Base-by-base conservation (phyloP, 2,329 filamentous ascomycete genomes). In the Zymoseptoria pseudotritici region DNA sequence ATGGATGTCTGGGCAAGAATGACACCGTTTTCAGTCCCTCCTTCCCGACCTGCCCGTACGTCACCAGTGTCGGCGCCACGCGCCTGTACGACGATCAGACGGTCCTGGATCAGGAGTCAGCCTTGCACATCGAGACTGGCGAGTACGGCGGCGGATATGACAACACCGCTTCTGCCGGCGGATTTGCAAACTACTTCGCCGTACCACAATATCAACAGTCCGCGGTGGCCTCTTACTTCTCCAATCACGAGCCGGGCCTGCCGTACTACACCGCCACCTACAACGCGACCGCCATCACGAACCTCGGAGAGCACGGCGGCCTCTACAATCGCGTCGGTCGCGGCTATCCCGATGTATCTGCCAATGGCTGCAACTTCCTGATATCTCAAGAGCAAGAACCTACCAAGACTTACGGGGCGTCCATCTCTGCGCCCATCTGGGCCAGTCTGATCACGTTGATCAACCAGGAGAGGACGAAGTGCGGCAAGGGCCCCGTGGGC, bases 41-140 rank as follows among this genome's bases (percentile, higher is more conserved):
- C 20, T 62, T 53, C 26, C 54, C 61, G 0, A 42, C 46, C 31
- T 70, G 68, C 50, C 70, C 71, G 3, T 71, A 61, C 36, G 62
- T 69, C 17, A 78, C 76, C 2, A 67, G 73, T 1, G 75, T 77
- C 8, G 77, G 77, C 0, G 75, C 72, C 1, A 78, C 77, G 3
- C 66, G 69, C 19, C 67, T 77, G 2, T 51, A 75, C 69, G 21
- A 66, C 67, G 11, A 73, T 63, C 60, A 75, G 73, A 67, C 65
- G 7, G 58, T 68, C 50, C 26, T 58, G 22, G 62, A 68, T 24
- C 42, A 56, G 10, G 66, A 68, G 56, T 61, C 55, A 19, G 65
- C 65, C 17, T 29, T 67, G 56, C 55, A 63, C 42, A 42, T 63
- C 11, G 53, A 57, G 21, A 24, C 60, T 20, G 51, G 31, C 36